Percentiles rank a stretch among this genome's conserved stretches.
phyloP scores from a whole-genome alignment of 176 grass and related monocot species.

The Carex pumila region DNA sequence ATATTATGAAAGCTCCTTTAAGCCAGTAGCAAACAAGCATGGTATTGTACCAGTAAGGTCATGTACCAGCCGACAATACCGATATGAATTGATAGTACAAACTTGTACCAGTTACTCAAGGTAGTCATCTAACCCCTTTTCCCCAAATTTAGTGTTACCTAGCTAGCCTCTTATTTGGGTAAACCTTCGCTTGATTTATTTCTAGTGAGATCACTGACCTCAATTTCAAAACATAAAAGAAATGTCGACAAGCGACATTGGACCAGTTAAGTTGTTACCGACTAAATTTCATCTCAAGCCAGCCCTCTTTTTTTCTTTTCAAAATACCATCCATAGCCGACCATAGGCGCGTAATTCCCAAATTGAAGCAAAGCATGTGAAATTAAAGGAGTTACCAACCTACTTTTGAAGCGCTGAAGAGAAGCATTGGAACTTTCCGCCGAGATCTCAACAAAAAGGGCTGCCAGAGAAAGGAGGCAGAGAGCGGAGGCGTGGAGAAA shows the following conservation, averaged over 20 bases:
- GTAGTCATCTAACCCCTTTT: not conserved
- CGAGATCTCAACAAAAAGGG: conserved; percentile 58
- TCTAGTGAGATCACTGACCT: not conserved
- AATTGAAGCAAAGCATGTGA: not conserved
- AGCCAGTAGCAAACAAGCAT: not conserved
- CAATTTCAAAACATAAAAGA: not conserved
- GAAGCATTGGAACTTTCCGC: conserved; percentile 26
- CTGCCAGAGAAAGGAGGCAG: conserved; percentile 32
- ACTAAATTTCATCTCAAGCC: not conserved
- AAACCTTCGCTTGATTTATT: not conserved
- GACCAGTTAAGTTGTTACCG: not conserved
- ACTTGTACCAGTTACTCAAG: not conserved
- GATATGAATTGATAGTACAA: not conserved
- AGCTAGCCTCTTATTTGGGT: not conserved
- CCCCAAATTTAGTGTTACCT: not conserved
- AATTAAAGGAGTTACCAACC: conserved; percentile 13
- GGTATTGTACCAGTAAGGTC: not conserved
- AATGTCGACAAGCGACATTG: not conserved
- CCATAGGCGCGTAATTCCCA: not conserved
- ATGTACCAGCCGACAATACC: not conserved
- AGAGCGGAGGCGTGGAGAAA: conserved; percentile 32
- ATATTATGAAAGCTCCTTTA: not conserved
- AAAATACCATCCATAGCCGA: not conserved
- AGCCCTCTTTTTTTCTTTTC: not conserved
- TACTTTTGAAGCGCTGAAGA: conserved; percentile 55